phyloP scores from a whole-genome alignment of 495 filamentous ascomycete species.

The Penicillium simplicissimum region DNA sequence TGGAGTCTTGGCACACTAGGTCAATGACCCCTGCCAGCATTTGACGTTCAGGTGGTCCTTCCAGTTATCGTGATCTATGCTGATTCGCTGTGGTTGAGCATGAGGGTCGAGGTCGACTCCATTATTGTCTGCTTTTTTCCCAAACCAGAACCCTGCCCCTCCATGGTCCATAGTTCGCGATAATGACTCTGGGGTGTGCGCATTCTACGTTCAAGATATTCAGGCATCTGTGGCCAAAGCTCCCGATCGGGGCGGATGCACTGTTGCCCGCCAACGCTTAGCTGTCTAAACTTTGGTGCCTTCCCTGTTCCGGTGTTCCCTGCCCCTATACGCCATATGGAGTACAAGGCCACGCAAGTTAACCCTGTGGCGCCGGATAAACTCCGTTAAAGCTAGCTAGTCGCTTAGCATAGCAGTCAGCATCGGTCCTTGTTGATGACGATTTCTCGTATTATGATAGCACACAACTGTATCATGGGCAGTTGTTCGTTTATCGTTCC shows the following conservation, averaged over 20 bases:
- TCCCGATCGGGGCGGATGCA: background rate
- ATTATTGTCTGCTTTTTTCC: background rate
- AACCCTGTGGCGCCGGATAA: slow-evolving; percentile 2
- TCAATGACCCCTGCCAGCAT: background rate
- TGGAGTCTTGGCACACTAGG: background rate
- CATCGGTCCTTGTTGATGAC: background rate
- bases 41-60: background rate
- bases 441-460: background rate
- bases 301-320: too few species aligned
- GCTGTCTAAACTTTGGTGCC: background rate
- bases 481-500: background rate
- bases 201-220: background rate
- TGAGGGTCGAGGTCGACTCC: background rate
- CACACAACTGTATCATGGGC: too few species aligned
- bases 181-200: background rate
- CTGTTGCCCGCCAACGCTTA: background rate
- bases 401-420: background rate
- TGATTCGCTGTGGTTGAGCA: background rate
- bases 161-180: background rate
- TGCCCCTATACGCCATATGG: too few species aligned
- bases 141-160: background rate
- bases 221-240: background rate
- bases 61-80: background rate
- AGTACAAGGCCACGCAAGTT: background rate
- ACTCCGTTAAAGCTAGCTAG: background rate